Evolutionary conservation across 306 rosid genomes (phyloP).

Genomic region (Medicago truncatula): DNA sequence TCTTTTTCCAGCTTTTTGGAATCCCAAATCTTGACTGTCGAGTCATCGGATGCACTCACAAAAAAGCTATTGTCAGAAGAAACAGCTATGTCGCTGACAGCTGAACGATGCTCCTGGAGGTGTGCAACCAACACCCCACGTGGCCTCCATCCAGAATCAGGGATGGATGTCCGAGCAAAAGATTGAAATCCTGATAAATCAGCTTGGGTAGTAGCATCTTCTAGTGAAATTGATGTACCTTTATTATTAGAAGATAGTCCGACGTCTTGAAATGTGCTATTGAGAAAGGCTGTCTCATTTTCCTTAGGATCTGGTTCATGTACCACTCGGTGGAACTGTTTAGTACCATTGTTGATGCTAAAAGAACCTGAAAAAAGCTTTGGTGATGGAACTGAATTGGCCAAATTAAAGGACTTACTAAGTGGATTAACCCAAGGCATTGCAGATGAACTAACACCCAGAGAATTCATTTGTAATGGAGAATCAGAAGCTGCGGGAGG

Average conservation of each 20-base stretch:
- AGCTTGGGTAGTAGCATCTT: conserved; percentile 65
- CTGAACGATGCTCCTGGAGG: conserved; percentile 95
- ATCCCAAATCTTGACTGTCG: conserved; percentile 96
- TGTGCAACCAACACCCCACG: conserved; percentile 97
- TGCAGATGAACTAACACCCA: conserved; percentile 83
- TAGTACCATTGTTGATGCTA: conserved; percentile 75
- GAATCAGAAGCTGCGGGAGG: conserved; percentile 84
- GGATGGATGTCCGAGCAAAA: conserved; percentile 65
- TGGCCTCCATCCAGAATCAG: conserved; percentile 98
- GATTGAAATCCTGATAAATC: conserved; percentile 73
- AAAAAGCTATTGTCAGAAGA: conserved; percentile 92
- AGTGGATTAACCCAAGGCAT: conserved; percentile 93
- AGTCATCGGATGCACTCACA: conserved; percentile 94
- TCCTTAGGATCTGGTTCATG: conserved; percentile 98
- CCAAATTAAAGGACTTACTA: conserved; percentile 84
- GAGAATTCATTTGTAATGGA: conserved; percentile 71
- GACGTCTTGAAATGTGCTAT: conserved; percentile 70
- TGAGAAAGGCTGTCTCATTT: conserved; percentile 65
- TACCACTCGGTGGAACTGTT: conserved; percentile 94
- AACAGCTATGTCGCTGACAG: conserved; percentile 88
- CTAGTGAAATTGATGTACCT: conserved; percentile 59
- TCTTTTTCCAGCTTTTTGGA: conserved; percentile 93
- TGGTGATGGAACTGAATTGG: conserved; percentile 93
- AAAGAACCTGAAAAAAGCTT: conserved; percentile 90
- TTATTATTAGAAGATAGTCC: conserved; percentile 64